Percentiles rank a stretch among this genome's conserved stretches.
Evolutionary conservation across 805 yeast species (phyloP).

Genomic region (Metschnikowia matae): DNA sequence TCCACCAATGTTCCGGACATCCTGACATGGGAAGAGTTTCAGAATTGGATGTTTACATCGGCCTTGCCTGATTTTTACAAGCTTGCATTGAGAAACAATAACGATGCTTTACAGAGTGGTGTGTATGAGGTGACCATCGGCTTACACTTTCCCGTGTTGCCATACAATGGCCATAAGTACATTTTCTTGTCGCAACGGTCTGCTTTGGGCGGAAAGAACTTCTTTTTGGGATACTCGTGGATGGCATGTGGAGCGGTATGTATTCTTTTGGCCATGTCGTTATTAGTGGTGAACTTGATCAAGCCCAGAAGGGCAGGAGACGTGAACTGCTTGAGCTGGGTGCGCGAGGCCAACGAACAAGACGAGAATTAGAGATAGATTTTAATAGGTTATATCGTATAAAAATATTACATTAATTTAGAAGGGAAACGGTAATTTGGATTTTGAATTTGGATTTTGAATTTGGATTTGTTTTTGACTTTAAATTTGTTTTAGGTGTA

Average conservation of each 20-base stretch:
- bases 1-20: constrained; percentile 42
- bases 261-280: constrained; percentile 49
- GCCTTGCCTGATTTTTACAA: constrained; percentile 41
- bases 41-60: constrained; percentile 45
- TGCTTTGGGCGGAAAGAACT: constrained; percentile 71
- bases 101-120: constrained; percentile 52
- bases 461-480: too few species aligned
- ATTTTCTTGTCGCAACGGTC: constrained; percentile 67
- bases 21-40: constrained; percentile 41
- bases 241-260: constrained; percentile 73
- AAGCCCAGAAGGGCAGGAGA: constrained; percentile 73
- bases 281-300: constrained; percentile 52
- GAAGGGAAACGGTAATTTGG: too few species aligned
- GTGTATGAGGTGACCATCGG: constrained; percentile 63
- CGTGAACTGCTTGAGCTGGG: constrained; percentile 69
- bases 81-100: constrained; percentile 58
- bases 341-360: constrained; percentile 35
- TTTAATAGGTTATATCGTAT: not conserved
- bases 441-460: too few species aligned
- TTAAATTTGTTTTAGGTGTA: not conserved
- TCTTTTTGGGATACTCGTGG: constrained; percentile 70
- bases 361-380: constrained; percentile 11
- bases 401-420: not conserved
- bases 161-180: constrained; percentile 63
- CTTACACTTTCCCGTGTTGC: constrained; percentile 73